Conservation (phyloP, 768 basidiomycete species). For the Leccinum rimulosum region DNA sequence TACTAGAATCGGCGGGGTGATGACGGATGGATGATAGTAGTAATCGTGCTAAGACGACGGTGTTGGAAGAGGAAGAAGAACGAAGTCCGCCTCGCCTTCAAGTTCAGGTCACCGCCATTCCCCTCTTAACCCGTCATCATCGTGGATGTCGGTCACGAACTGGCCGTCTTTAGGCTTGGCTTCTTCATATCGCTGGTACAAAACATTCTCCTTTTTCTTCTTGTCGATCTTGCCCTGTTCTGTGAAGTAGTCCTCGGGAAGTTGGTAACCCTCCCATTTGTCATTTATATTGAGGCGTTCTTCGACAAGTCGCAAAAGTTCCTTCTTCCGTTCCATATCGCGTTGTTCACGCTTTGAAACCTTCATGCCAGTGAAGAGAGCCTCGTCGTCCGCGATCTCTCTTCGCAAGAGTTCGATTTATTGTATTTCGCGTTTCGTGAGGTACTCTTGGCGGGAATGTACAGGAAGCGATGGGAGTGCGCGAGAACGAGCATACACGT, state of each 20-base stretch:
- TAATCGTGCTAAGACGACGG: too few species aligned
- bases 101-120: too few species aligned
- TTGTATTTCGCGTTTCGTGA: conserved; percentile 94
- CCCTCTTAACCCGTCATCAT: too few species aligned
- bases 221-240: conserved; percentile 98
- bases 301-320: conserved; percentile 87
- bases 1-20: not conserved
- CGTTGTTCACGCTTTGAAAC: conserved; percentile 77
- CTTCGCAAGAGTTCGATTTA: conserved; percentile 89
- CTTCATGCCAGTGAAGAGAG: conserved; percentile 87
- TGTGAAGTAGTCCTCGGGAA: conserved; percentile 97
- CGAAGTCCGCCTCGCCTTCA: not conserved
- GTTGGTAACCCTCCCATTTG: conserved; percentile 92
- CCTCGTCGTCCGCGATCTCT: conserved; percentile 94
- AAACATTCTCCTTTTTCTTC: conserved; percentile 89
- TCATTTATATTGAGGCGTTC: conserved; percentile 93
- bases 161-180: conserved; percentile 88
- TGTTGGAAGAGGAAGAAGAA: not conserved
- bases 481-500: conserved; percentile 51
- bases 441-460: conserved; percentile 91
- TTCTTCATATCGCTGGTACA: conserved; percentile 95
- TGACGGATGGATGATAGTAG: too few species aligned
- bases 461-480: conserved; percentile 74
- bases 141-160: conserved; percentile 80
- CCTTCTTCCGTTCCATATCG: conserved; percentile 90